Evolutionary conservation across 2,329 filamentous ascomycete genomes (phyloP).

Genomic region (Raffaelea arxii): DNA sequence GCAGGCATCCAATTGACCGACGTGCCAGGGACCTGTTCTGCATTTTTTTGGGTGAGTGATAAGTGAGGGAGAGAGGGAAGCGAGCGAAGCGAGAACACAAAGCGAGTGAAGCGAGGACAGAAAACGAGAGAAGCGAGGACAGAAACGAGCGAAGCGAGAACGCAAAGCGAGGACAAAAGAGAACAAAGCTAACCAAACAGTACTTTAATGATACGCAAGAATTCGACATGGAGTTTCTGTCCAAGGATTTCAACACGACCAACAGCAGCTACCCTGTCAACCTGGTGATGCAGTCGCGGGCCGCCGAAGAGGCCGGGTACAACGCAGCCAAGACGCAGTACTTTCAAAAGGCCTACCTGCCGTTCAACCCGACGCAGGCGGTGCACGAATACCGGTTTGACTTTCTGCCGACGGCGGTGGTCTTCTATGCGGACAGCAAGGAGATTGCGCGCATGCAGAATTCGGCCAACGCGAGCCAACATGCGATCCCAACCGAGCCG

Average conservation of each 20-base stretch:
- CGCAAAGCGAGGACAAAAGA: too few species aligned
- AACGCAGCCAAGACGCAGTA: slow-evolving; percentile 50
- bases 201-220: slow-evolving; percentile 72
- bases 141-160: too few species aligned
- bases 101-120: too few species aligned
- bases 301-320: slow-evolving; percentile 48
- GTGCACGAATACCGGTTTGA: slow-evolving; percentile 79
- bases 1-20: slow-evolving; percentile 55
- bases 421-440: slow-evolving; percentile 59
- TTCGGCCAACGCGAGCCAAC: too few species aligned
- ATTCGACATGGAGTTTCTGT: slow-evolving; percentile 74
- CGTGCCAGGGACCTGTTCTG: slow-evolving; percentile 59
- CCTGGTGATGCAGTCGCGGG: slow-evolving; percentile 62
- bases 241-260: slow-evolving; percentile 46
- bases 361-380: slow-evolving; percentile 53
- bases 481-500: slow-evolving; percentile 48
- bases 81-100: too few species aligned
- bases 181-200: too few species aligned
- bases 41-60: slow-evolving; percentile 82
- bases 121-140: too few species aligned
- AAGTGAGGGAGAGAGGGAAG: too few species aligned
- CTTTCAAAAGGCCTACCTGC: slow-evolving; percentile 47
- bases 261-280: slow-evolving; percentile 52
- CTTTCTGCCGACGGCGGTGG: slow-evolving; percentile 51
- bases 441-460: slow-evolving; percentile 47